Base-by-base conservation (phyloP, 495 filamentous ascomycete genomes). In the Bryoglossum gracile region DNA sequence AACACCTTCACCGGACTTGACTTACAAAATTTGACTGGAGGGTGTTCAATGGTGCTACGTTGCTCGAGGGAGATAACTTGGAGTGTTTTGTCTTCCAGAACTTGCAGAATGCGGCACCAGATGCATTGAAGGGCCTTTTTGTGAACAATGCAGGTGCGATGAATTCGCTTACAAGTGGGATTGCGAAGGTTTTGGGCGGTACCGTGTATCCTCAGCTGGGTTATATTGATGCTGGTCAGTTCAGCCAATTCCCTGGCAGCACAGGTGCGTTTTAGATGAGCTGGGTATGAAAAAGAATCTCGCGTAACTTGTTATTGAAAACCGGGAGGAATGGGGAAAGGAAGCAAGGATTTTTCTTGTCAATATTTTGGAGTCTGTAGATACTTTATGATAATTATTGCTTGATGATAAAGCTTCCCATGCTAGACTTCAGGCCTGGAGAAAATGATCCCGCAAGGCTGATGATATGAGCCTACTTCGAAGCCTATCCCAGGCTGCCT, bases 1-100 rank as follows among this genome's bases (percentile, higher is more conserved):
- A 73, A 83, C 60, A 71, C 70, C 36, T 83, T 81, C 56, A 63
- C 66, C n/a, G 70, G 73, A 11, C 52, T 80, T 42, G 67, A 81
- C 51, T 35, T 71, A 2, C 55, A 53, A 0, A 59, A 70, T 41
- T 25, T 82, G 22, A 80, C 75, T 5, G 70, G 70, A 4, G 77
- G 4, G 64, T 74, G 10, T 68, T 66, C 48, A 68, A 71, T 49
- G 21, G 60, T 42, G 43, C 54, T n/a, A 68, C 60, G 18, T 53
- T 77, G 22, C 53, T 67, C 0, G 51, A 78, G 43, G 67, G 64
- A 8, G 68, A 72, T 52, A 77, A 74, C 42, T 57, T 75, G 2
- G 43, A 66, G 1, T 80, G 74, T 48, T 76, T 75, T 39, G 59
- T 64, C 1, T 69, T 69, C 21, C 65, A 73, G 38, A 56, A 65